Conservation (phyloP, 805 yeast species). For the Wickerhamiella siamensis region DNA sequence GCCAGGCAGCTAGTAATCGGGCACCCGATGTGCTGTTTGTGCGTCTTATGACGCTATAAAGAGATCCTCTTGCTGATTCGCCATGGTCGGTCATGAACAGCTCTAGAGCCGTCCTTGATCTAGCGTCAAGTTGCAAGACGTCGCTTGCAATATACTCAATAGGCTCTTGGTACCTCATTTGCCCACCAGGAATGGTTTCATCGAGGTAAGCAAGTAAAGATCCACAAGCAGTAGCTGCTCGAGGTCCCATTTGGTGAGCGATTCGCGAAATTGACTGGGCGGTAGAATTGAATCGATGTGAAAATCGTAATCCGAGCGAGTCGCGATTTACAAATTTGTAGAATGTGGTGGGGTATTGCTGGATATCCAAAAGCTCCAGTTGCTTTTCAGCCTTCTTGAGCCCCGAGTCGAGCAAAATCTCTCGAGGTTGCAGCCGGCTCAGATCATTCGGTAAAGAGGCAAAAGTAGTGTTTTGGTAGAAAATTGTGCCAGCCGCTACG, state of each 20-base stretch:
- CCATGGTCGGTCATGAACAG: slow-evolving; percentile 39
- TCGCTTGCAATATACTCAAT: slow-evolving; percentile 36
- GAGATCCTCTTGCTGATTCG: slow-evolving; percentile 36
- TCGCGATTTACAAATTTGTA: slow-evolving; percentile 31
- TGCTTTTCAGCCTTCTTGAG: slow-evolving; percentile 22
- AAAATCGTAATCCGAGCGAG: slow-evolving; percentile 25
- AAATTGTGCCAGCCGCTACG: slow-evolving; percentile 63
- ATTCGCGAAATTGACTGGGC: slow-evolving; percentile 9
- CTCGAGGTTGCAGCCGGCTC: slow-evolving; percentile 68
- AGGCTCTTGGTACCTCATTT: slow-evolving; percentile 55
- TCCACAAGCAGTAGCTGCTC: slow-evolving; percentile 46
- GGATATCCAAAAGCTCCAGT: slow-evolving; percentile 46
- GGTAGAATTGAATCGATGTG: slow-evolving; percentile 29
- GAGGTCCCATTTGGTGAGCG: slow-evolving; percentile 13
- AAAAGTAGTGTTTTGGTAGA: slow-evolving; percentile 46
- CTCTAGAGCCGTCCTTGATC: slow-evolving; percentile 35
- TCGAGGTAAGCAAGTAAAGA: slow-evolving; percentile 52
- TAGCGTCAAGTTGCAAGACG: slow-evolving; percentile 62
- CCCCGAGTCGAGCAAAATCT: slow-evolving; percentile 38
- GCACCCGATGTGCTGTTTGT: slow-evolving; percentile 73
- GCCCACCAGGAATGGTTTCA: slow-evolving; percentile 56
- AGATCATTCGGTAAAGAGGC: slow-evolving; percentile 55
- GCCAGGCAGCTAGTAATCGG: slow-evolving; percentile 65
- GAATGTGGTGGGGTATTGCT: slow-evolving; percentile 45
- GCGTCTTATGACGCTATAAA: slow-evolving; percentile 51